Conservation (phyloP, 2,329 filamentous ascomycete species). For the Acephala macrosclerotiorum region DNA sequence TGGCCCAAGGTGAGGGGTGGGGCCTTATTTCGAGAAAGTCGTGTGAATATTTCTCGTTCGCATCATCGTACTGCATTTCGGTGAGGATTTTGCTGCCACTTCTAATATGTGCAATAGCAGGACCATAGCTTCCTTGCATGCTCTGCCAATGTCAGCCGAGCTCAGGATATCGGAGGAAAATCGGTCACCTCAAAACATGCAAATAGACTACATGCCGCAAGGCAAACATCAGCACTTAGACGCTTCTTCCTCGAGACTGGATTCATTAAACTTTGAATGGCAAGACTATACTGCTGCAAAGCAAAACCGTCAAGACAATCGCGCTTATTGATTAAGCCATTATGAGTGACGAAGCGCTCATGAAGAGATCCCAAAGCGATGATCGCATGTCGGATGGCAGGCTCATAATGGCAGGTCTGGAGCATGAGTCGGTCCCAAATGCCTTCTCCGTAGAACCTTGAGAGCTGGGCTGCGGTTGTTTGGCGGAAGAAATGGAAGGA, state of each 20-base stretch:
- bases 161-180: background rate
- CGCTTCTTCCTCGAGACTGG: conserved; percentile 50
- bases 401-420: conserved; percentile 61
- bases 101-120: conserved; percentile 32
- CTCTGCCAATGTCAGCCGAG: conserved; percentile 11
- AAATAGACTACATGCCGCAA: conserved; percentile 69
- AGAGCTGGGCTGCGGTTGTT: conserved; percentile 65
- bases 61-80: conserved; percentile 29
- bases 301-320: conserved; percentile 47
- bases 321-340: conserved; percentile 2
- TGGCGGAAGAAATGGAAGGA: conserved; percentile 67
- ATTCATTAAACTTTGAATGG: conserved; percentile 49
- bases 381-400: conserved; percentile 31
- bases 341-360: conserved; percentile 25
- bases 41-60: conserved; percentile 21
- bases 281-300: conserved; percentile 32
- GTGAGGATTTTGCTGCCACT: conserved; percentile 35
- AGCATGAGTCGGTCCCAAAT: conserved; percentile 69
- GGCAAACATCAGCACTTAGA: conserved; percentile 55
- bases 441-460: conserved; percentile 67
- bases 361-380: conserved; percentile 34
- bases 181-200: conserved; percentile 62
- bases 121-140: conserved; percentile 33
- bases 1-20: no score
- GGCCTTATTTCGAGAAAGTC: conserved; percentile 9